Conservation (phyloP, 2,329 filamentous ascomycete genomes). For the Monosporascus sp. region DNA sequence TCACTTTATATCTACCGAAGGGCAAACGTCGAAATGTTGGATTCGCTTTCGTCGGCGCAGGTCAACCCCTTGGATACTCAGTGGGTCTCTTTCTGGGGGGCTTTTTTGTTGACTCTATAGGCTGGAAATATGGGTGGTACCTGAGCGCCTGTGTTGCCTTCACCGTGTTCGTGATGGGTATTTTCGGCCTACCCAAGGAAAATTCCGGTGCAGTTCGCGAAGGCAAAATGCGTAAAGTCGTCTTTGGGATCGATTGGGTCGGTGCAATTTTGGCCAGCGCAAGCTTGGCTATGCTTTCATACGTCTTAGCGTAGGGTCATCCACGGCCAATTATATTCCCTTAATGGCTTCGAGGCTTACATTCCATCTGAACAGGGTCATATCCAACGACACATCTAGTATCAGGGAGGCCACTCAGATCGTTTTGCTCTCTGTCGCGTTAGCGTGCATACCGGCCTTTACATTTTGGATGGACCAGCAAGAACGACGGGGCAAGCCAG, state of each 20-base stretch:
- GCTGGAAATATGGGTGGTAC: constrained; percentile 46
- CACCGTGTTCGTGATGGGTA: constrained; percentile 24
- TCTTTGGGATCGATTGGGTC: constrained; percentile 48
- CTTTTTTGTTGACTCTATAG: constrained; percentile 39
- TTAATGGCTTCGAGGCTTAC: too few species aligned
- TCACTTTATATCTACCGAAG: constrained; percentile 25
- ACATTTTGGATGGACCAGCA: constrained; percentile 49
- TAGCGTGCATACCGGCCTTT: constrained; percentile 43
- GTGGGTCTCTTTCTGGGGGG: constrained; percentile 46
- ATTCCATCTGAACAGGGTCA: too few species aligned
- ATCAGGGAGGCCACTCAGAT: constrained; percentile 22
- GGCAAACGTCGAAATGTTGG: constrained; percentile 35
- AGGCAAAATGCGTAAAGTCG: constrained; percentile 23
- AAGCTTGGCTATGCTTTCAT: constrained; percentile 44
- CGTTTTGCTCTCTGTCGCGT: constrained; percentile 38
- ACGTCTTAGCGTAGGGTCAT: constrained; percentile 46
- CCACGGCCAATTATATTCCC: too few species aligned
- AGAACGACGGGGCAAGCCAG: constrained; percentile 39
- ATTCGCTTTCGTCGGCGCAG: constrained; percentile 40
- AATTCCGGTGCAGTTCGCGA: constrained; percentile 19
- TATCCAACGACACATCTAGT: too few species aligned
- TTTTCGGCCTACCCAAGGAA: background rate
- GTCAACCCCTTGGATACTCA: constrained; percentile 44
- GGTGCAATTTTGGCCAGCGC: constrained; percentile 43
- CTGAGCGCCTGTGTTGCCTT: constrained; percentile 31